phyloP scores from a whole-genome alignment of 345 rosid genomes.

The Murraya koenigii region DNA sequence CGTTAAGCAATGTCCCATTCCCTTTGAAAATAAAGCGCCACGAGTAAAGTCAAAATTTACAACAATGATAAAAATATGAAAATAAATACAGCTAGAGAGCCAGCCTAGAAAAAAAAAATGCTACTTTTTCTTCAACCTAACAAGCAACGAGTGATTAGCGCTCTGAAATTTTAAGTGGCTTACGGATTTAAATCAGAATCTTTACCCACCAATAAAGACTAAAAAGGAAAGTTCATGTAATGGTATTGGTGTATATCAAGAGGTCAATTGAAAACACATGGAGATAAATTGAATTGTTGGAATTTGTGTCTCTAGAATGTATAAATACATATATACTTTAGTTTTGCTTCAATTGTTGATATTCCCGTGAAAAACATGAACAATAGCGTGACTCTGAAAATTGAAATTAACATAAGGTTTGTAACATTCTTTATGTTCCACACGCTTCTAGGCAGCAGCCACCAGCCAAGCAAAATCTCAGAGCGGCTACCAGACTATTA shows the following conservation, averaged over 20 bases:
- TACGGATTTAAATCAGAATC: not conserved
- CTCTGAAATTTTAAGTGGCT: not conserved
- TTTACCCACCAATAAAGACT: not conserved
- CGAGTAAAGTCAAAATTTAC: conserved; percentile 21
- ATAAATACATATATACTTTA: not conserved
- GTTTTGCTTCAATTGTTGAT: not conserved
- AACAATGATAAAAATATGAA: not conserved
- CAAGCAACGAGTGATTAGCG: not conserved
- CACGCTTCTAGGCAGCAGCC: not conserved
- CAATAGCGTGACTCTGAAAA: not conserved
- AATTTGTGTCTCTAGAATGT: conserved; percentile 4
- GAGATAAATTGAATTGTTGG: not conserved
- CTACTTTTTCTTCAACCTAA: no score
- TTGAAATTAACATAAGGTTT: not conserved
- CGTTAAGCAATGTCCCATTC: conserved; percentile 30
- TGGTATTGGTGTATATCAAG: not conserved
- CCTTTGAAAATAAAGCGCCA: not conserved
- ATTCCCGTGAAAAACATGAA: not conserved
- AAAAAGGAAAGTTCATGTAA: not conserved
- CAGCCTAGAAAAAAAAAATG: no score
- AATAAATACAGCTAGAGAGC: not conserved
- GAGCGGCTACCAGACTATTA: not conserved
- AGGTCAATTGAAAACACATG: not conserved
- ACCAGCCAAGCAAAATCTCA: not conserved
- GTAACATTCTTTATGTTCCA: not conserved